A percentile compares a stretch with the other conserved stretches of the same genome.
Conservation (phyloP, 805 yeast species). For the Starmerella davenportii region DNA sequence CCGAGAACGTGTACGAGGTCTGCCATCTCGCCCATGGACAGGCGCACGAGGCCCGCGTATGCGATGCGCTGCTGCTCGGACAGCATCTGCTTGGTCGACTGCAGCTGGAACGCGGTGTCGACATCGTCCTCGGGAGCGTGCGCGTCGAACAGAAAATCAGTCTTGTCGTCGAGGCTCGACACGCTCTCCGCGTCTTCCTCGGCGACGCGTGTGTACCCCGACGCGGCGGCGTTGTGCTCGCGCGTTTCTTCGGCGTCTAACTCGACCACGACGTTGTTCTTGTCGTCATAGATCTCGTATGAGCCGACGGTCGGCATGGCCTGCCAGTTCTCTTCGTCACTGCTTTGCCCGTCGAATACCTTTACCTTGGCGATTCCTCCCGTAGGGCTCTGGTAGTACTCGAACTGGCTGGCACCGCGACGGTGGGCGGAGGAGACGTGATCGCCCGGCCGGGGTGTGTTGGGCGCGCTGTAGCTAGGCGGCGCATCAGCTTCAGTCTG, state of each 20-base stretch:
- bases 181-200: constrained; percentile 45
- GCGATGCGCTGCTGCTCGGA: constrained; percentile 78
- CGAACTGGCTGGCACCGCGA: constrained; percentile 10
- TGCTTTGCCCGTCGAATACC: constrained; percentile 7
- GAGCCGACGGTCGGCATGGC: constrained; percentile 71
- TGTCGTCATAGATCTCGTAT: constrained; percentile 60
- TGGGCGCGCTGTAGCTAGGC: no score
- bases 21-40: constrained; percentile 65
- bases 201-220: constrained; percentile 66
- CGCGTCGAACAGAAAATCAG: constrained; percentile 35
- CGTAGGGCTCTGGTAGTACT: constrained; percentile 14
- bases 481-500: no score
- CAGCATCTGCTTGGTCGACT: constrained; percentile 63
- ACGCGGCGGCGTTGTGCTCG: constrained; percentile 30
- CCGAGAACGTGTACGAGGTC: constrained; percentile 39
- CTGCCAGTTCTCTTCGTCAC: constrained; percentile 40
- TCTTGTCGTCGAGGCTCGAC: constrained; percentile 32
- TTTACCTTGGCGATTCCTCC: constrained; percentile 14
- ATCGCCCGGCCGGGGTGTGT: no score
- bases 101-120: constrained; percentile 46
- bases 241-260: constrained; percentile 9
- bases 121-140: constrained; percentile 28
- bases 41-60: constrained; percentile 67
- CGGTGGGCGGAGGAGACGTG: no score
- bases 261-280: constrained; percentile 29